A percentile compares a stretch with the other conserved stretches of the same genome.
Conservation (phyloP, 1,284 basidiomycete species). For the Microbotryum saponariae region DNA sequence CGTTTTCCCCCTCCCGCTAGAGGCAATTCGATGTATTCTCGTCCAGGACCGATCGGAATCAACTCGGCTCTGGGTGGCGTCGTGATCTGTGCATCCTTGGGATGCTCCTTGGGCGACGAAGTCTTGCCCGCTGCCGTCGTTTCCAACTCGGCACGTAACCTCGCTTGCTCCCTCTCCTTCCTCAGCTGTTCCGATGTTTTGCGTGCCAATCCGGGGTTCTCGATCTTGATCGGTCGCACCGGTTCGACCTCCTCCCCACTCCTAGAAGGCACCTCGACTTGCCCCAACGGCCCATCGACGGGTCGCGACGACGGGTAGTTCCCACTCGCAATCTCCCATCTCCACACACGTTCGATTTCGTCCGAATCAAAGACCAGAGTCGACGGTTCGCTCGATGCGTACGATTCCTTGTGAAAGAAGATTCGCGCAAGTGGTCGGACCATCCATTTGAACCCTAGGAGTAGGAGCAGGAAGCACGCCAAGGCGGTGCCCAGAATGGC, state of each 20-base stretch:
- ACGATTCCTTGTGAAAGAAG: conserved; percentile 39
- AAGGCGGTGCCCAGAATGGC: conserved; percentile 17
- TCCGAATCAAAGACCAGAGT: conserved; percentile 68
- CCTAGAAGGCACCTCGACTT: conserved; percentile 8
- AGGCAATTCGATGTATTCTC: conserved; percentile 62
- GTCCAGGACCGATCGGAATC: conserved; percentile 54
- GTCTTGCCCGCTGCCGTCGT: too few species aligned
- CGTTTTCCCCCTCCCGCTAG: conserved; percentile 45
- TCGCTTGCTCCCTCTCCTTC: conserved; percentile 8
- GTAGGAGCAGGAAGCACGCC: conserved; percentile 3
- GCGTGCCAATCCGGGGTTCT: conserved; percentile 25
- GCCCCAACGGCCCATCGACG: conserved; percentile 12
- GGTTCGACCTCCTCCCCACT: background rate
- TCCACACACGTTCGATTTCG: conserved; percentile 78
- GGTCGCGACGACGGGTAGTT: conserved; percentile 71
- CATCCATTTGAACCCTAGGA: background rate
- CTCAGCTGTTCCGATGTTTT: conserved; percentile 16
- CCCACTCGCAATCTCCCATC: conserved; percentile 83
- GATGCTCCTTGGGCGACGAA: too few species aligned
- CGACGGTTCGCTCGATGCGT: conserved; percentile 58
- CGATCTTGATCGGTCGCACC: conserved; percentile 7
- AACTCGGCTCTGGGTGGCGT: conserved; percentile 24
- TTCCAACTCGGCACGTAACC: background rate
- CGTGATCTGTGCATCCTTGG: too few species aligned
- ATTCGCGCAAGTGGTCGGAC: background rate